Evolutionary conservation across 257 asterid species (phyloP), one percentile per base, ranked within the genome.

Genomic region (Ophiorrhiza pumila): DNA sequence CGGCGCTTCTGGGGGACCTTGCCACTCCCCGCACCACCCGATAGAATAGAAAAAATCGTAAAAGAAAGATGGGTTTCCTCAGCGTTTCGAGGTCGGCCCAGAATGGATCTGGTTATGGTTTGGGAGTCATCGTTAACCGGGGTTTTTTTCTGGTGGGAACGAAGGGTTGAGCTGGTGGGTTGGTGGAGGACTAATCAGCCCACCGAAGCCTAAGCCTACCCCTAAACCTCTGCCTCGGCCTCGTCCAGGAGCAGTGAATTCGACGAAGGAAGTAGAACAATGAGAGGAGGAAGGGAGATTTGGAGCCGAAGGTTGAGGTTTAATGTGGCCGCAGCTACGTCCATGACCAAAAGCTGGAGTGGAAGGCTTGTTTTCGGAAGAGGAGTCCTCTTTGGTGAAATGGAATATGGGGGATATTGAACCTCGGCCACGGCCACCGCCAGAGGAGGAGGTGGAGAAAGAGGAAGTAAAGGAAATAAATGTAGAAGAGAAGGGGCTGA

Each of bases 11-110:
- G 80, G 27, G 41, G n/a, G 63, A 91, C 84, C 83, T 80, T 85
- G 53, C 98, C 97, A 39, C 98, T 87, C 52, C 97, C 97, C 10
- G 88, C 81, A 8, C 97, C 96, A 3, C 96, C 93, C 0, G 84
- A 58, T 59, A 83, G 34, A 37, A 72, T 75, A 4, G 77, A 59
- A 22, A 77, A 1, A 49, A 85, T 34, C 8, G 75, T 66, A 43
- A 50, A 17, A 20, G 89, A 80, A 9, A 85, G 87, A 20, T 45
- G 13, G 20, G 57, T 50, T 7, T 59, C 80, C 15, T 29, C 76
- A 37, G 76, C 35, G 32, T 32, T 17, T 65, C 31, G 72, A 45
- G n/a, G 25, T 8, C 22, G 31, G 50, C 50, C 31, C 15, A 23
- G 49, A 66, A 55, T 17, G 5, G 71, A 31, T n/a, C n/a, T n/a